phyloP scores from a whole-genome alignment of 805 yeast genomes.

The Saccharomycopsis schoenii region DNA sequence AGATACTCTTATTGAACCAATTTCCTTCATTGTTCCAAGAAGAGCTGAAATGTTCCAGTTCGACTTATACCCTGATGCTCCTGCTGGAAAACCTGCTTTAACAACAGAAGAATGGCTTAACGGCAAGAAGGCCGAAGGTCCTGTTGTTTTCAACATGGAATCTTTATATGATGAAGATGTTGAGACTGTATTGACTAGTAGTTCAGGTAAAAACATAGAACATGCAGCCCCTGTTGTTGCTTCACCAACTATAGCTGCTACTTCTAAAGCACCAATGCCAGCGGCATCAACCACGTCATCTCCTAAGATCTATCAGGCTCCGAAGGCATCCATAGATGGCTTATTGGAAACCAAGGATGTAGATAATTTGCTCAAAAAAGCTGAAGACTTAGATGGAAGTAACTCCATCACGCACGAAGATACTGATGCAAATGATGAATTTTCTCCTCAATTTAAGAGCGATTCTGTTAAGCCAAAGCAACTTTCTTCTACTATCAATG shows the following conservation, averaged over 20 bases:
- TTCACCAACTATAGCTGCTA: constrained; percentile 10
- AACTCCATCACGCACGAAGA: constrained; percentile 26
- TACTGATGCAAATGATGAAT: constrained; percentile 29
- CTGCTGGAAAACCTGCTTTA: constrained; percentile 69
- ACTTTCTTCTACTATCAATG: constrained; percentile 12
- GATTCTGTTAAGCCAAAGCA: background rate
- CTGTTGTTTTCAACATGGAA: constrained; percentile 66
- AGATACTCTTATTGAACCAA: constrained; percentile 78
- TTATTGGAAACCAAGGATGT: constrained; percentile 40
- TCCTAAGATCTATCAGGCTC: constrained; percentile 25
- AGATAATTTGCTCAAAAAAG: constrained; percentile 37
- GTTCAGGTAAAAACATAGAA: constrained; percentile 19
- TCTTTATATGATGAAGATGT: constrained; percentile 67
- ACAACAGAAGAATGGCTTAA: constrained; percentile 68
- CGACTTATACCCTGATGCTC: constrained; percentile 88
- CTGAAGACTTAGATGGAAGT: constrained; percentile 32
- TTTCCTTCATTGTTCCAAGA: constrained; percentile 90
- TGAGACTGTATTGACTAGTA: constrained; percentile 13
- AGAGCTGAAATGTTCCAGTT: constrained; percentile 86
- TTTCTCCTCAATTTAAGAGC: constrained; percentile 12
- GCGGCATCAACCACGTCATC: constrained; percentile 16
- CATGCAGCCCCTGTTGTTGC: constrained; percentile 12
- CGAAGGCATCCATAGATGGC: constrained; percentile 38
- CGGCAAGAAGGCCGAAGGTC: constrained; percentile 78
- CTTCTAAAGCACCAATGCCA: constrained; percentile 7